phyloP scores from a whole-genome alignment of 495 filamentous ascomycete species.

The Trichoderma orchidacearum region DNA sequence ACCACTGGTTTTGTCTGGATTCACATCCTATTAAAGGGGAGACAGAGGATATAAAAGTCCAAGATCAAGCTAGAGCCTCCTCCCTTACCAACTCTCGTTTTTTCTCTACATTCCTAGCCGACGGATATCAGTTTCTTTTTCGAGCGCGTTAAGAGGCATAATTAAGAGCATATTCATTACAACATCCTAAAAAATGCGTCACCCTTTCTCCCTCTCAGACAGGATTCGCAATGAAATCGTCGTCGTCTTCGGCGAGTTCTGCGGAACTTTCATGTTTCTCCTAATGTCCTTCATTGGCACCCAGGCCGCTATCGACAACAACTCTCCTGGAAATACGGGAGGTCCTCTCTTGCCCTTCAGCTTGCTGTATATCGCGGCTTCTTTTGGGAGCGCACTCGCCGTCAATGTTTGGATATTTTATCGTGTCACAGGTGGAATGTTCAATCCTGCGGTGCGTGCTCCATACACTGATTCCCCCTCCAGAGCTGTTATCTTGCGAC shows the following conservation, averaged over 20 bases:
- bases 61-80: too few relatives aligned
- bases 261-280: slow-evolving; percentile 58
- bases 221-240: slow-evolving; percentile 25
- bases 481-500: too few relatives aligned
- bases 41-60: too few relatives aligned
- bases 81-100: too few relatives aligned
- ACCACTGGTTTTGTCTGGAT: too few relatives aligned
- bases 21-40: too few relatives aligned
- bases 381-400: slow-evolving; percentile 52
- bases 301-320: slow-evolving; percentile 7
- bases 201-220: neutral
- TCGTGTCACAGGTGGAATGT: slow-evolving; percentile 17
- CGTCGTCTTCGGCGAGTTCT: slow-evolving; percentile 44
- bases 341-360: slow-evolving; percentile 8
- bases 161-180: too few relatives aligned
- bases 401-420: slow-evolving; percentile 66
- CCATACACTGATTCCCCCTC: too few relatives aligned
- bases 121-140: too few relatives aligned
- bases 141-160: too few relatives aligned
- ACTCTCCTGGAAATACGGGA: slow-evolving; percentile 6
- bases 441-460: slow-evolving; percentile 5
- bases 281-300: slow-evolving; percentile 47
- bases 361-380: slow-evolving; percentile 48
- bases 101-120: too few relatives aligned
- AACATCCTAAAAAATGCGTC: neutral